Percentiles rank a stretch among this genome's conserved stretches.
Evolutionary conservation across 805 yeast species (phyloP).

Genomic region (Zygosaccharomyces lentus): DNA sequence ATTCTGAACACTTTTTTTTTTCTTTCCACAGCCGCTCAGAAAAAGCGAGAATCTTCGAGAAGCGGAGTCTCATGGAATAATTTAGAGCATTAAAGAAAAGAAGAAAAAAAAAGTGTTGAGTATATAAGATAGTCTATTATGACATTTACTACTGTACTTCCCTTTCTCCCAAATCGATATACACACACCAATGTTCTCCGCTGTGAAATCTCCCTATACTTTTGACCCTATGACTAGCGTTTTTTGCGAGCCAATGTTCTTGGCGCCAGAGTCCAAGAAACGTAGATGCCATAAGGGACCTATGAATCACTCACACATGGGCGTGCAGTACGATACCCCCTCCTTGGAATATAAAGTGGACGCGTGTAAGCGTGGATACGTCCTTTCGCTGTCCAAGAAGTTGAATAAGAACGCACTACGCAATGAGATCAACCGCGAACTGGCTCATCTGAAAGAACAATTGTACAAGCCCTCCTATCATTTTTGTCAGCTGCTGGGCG

Average conservation of each 20-base stretch:
- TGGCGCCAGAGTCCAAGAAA: constrained; percentile 14
- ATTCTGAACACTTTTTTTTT: too few species aligned
- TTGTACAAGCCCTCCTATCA: constrained; percentile 22
- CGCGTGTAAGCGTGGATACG: constrained; percentile 16
- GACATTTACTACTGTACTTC: neutral
- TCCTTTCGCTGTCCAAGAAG: constrained; percentile 19
- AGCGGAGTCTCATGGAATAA: neutral
- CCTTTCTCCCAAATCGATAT: neutral
- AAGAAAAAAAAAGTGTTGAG: neutral
- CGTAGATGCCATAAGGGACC: constrained; percentile 10
- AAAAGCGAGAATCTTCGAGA: constrained; percentile 2
- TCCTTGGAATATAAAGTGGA: constrained; percentile 12
- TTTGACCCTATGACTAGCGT: constrained; percentile 24
- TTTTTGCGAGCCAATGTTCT: constrained; percentile 10
- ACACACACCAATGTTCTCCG: constrained; percentile 18
- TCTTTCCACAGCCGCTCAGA: constrained; percentile 5
- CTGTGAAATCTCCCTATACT: constrained; percentile 24
- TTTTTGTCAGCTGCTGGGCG: constrained; percentile 26
- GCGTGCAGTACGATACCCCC: neutral
- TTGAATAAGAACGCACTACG: constrained; percentile 21
- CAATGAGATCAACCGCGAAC: constrained; percentile 14
- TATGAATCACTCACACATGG: constrained; percentile 2
- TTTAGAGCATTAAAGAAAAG: neutral
- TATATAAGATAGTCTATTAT: neutral
- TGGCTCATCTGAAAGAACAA: constrained; percentile 19